Evolutionary conservation across 805 yeast genomes (phyloP), one percentile per base, ranked within the genome.

Genomic region (Candida ulmi): DNA sequence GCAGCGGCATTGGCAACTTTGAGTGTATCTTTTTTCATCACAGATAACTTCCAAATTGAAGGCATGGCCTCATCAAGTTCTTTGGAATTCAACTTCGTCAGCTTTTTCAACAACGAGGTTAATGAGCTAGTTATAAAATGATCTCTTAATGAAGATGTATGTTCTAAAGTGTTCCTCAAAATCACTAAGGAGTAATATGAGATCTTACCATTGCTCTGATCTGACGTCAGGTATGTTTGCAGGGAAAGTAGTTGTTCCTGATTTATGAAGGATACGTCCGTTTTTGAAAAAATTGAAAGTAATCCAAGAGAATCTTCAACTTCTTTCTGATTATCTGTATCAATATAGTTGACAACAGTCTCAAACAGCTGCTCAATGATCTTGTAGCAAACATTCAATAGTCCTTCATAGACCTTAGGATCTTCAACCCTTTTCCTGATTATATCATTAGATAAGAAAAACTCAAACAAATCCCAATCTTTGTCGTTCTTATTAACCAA

Each of bases 21-120:
- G 0, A 52, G 40, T 0, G 72, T 68, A 36, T 74, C 77, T 2
- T 66, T 60, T 30, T 69, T 65, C 49, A 72, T 59, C 3, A 46
- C 51, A 2, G 84, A 69, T 0, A 85, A 61, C 8, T 58, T 58
- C 83, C 88, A 79, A 4, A 77, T 60, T 41, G 86, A 69, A 1
- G 88, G 88, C 57, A 86, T 72, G 0, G 91, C 95, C 51, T 80
- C 80, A n/a, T 75, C 75, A 8, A 86, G 58, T 47, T 85, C 93
- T 41, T 57, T 66, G 0, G 71, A 68, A 37, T 69, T 73, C 60
- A 81, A 73, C 44, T 74, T 80, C 2, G 90, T 80, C 25, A 86
- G 57, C 25, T 74, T 62, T 26, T 65, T 64, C 44, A 84, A 54
- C n/a, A 86, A 50, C 2, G 74, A 66, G 0, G 66, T 51, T 52